Evolutionary conservation across 768 basidiomycete species (phyloP).

Genomic region (Daedaleopsis nitida): DNA sequence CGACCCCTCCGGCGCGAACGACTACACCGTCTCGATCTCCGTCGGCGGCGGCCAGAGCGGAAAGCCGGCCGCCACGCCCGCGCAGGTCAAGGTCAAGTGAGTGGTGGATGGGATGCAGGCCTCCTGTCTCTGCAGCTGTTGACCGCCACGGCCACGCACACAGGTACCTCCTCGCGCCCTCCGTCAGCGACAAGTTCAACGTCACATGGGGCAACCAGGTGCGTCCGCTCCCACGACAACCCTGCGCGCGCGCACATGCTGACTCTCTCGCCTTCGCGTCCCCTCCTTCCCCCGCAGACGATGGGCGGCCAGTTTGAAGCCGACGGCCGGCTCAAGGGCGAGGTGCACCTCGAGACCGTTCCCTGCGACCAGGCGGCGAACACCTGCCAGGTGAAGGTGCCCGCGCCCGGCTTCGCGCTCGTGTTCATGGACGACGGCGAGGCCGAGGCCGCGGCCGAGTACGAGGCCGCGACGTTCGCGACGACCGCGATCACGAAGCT

Average conservation of each 20-base stretch:
- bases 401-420: conserved; percentile 73
- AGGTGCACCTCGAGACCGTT: conserved; percentile 35
- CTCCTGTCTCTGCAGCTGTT: too few species aligned
- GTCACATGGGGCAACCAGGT: conserved; percentile 54
- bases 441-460: conserved; percentile 35
- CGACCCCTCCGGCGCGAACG: conserved; percentile 43
- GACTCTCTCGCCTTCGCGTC: not conserved
- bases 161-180: conserved; percentile 37
- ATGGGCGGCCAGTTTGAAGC: conserved; percentile 36
- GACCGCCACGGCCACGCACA: not conserved
- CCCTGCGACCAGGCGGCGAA: conserved; percentile 43
- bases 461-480: conserved; percentile 47
- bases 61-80: conserved; percentile 24
- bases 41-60: conserved; percentile 30
- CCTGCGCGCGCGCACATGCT: not conserved
- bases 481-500: conserved; percentile 56
- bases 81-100: conserved; percentile 36
- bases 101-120: conserved; percentile 5
- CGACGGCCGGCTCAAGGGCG: conserved; percentile 42
- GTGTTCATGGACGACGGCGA: conserved; percentile 62
- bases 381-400: conserved; percentile 60
- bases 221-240: not conserved
- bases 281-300: conserved; percentile 21
- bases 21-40: conserved; percentile 39
- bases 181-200: conserved; percentile 43